phyloP scores from a whole-genome alignment of 1,139 yeast species.

The Zygoascus meyerae region DNA sequence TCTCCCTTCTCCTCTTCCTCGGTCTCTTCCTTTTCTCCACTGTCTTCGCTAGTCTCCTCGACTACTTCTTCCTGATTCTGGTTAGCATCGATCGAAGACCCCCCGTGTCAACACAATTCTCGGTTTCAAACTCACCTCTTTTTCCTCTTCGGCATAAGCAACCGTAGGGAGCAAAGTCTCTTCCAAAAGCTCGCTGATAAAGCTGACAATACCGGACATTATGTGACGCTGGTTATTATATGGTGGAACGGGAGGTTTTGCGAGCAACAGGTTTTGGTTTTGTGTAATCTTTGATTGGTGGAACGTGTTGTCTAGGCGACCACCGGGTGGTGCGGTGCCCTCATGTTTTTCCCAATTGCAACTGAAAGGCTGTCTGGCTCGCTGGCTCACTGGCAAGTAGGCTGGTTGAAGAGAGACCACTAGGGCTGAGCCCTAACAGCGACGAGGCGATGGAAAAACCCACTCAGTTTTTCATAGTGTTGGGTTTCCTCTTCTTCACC shows the following conservation, averaged over 20 bases:
- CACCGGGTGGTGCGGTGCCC: too few relatives aligned
- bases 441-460: neutral
- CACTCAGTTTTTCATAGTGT: neutral
- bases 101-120: neutral
- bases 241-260: slow-evolving; percentile 9
- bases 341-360: too few relatives aligned
- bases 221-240: neutral
- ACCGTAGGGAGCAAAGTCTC: slow-evolving; percentile 75
- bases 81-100: slow-evolving; percentile 19
- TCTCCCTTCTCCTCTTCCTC: slow-evolving; percentile 38
- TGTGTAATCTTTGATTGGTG: slow-evolving; percentile 5
- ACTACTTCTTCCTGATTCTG: slow-evolving; percentile 16
- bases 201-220: slow-evolving; percentile 27
- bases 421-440: slow-evolving; percentile 2
- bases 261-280: slow-evolving; percentile 4
- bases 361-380: too few relatives aligned
- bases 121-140: slow-evolving; percentile 13
- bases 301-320: slow-evolving; percentile 4
- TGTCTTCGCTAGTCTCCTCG: slow-evolving; percentile 17
- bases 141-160: slow-evolving; percentile 75
- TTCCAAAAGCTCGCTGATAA: slow-evolving; percentile 56
- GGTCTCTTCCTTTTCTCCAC: slow-evolving; percentile 25
- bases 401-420: neutral
- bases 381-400: too few relatives aligned
- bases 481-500: slow-evolving; percentile 5